Evolutionary conservation across 768 basidiomycete species (phyloP).

Genomic region (Agaricus sinodeliciosus): DNA sequence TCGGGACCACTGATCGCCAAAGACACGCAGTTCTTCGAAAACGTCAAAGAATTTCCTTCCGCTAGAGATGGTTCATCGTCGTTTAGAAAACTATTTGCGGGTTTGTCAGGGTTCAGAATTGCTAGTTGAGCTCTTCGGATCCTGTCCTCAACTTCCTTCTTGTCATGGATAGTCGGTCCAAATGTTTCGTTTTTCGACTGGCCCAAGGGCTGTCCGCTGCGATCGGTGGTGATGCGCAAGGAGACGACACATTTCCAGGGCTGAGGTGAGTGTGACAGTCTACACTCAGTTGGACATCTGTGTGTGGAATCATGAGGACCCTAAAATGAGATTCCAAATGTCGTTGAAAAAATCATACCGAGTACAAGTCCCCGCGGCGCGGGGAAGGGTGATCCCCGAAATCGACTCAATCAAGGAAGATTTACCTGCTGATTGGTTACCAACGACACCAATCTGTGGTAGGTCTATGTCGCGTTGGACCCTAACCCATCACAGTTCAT

Average conservation of each 20-base stretch:
- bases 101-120: slow-evolving; percentile 49
- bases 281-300: slow-evolving; percentile 56
- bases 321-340: not conserved
- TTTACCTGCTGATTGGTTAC: slow-evolving; percentile 69
- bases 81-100: slow-evolving; percentile 29
- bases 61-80: slow-evolving; percentile 17
- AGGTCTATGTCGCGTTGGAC: slow-evolving; percentile 67
- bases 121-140: slow-evolving; percentile 62
- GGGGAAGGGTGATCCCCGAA: slow-evolving; percentile 63
- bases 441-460: slow-evolving; percentile 68
- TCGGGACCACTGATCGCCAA: too few species aligned
- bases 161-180: slow-evolving; percentile 42
- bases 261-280: slow-evolving; percentile 31
- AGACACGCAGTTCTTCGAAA: slow-evolving; percentile 40
- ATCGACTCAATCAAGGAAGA: slow-evolving; percentile 75
- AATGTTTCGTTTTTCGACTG: slow-evolving; percentile 35
- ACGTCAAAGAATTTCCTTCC: slow-evolving; percentile 23
- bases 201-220: slow-evolving; percentile 28
- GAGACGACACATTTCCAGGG: slow-evolving; percentile 48
- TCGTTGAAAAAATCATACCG: slow-evolving; percentile 30
- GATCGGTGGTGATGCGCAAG: slow-evolving; percentile 37
- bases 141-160: slow-evolving; percentile 53
- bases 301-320: too few species aligned
- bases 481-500: slow-evolving; percentile 25
- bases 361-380: slow-evolving; percentile 69